Base-by-base conservation (phyloP, 345 rosid species). In the Turritis glabra region DNA sequence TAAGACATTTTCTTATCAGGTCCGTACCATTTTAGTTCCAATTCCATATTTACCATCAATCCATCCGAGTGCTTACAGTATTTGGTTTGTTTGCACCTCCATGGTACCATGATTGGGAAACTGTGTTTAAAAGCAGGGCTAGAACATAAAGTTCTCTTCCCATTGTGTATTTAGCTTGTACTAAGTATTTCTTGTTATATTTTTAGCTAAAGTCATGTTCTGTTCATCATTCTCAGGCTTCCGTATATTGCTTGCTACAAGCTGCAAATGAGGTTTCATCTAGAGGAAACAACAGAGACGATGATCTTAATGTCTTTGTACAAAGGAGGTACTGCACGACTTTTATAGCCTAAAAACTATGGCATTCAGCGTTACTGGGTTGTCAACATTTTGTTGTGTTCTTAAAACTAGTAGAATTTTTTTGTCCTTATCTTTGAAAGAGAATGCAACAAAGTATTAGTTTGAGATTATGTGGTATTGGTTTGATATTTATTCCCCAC, bases 1-100 rank as follows among this genome's bases (percentile, higher is more conserved):
- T 78, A 95, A 89, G 77, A 85, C 90, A 7, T 86, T 95, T 53
- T 88, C 97, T 68, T 95, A 95, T 82, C 97, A 95, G 97, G 99
- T 95, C 22, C 58, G 68, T 79, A 40, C 21, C 62, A 12, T 7
- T 55, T 75, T 44, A n/a, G 30, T 19, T 60, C 5, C 19, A 30
- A 23, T 48, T 75, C 35, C 0, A 1, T 64, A 8, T 43, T 32
- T 63, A 38, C 27, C 41, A 41, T 43, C 56, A 44, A 15, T 55
- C 7, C 38, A 18, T 35, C 51, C 10, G 10, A 40, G 17, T 29
- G 40, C 10, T 72, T 52, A 32, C 46, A 15, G 9, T 59, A 25
- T 15, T n/a, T 33, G 57, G 41, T 64, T 55, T 44, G 21, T 33
- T 64, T 38, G 11, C 40, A 50, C 10, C 4, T 22, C 13, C 33